Evolutionary conservation across 352 stramenopile genomes (phyloP).

Genomic region (Globisporangium ultimum): DNA sequence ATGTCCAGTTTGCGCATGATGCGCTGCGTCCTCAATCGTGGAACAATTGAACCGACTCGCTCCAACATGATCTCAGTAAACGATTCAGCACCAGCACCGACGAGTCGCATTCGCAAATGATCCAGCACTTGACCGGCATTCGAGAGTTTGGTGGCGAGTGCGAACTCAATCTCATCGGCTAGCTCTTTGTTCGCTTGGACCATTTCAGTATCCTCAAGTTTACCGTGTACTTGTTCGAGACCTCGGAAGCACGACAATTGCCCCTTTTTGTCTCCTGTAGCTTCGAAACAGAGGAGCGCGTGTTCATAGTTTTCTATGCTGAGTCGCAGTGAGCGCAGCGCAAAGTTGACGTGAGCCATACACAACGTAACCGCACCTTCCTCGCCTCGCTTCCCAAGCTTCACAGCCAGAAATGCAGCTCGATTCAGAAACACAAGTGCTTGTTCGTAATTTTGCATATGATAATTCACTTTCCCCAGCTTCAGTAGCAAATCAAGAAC

Average conservation of each 20-base stretch:
- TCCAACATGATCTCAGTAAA: slow-evolving; percentile 62
- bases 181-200: slow-evolving; percentile 31
- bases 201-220: slow-evolving; percentile 56
- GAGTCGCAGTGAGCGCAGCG: slow-evolving; percentile 34
- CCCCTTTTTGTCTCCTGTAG: slow-evolving; percentile 33
- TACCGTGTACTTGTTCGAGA: slow-evolving; percentile 41
- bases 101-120: slow-evolving; percentile 48
- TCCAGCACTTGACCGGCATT: slow-evolving; percentile 32
- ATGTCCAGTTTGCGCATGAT: slow-evolving; percentile 58
- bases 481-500: slow-evolving; percentile 30
- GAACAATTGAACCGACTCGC: slow-evolving; percentile 62
- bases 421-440: slow-evolving; percentile 46
- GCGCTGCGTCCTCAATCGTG: slow-evolving; percentile 46
- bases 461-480: slow-evolving; percentile 31
- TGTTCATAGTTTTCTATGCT: slow-evolving; percentile 58
- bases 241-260: slow-evolving; percentile 56
- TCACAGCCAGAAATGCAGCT: slow-evolving; percentile 33
- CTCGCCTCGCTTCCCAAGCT: slow-evolving; percentile 20
- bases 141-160: slow-evolving; percentile 44
- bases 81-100: slow-evolving; percentile 57
- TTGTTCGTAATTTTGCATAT: slow-evolving; percentile 48
- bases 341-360: slow-evolving; percentile 35
- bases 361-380: slow-evolving; percentile 33
- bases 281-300: slow-evolving; percentile 51
- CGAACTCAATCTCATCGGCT: slow-evolving; percentile 70